Percentiles rank a stretch among this genome's conserved stretches.
These are phyloP conservation scores for Platanthera guangdongensis DNA, from an alignment of 106 monocot genomes.

Conservation along the genomic window DNA sequence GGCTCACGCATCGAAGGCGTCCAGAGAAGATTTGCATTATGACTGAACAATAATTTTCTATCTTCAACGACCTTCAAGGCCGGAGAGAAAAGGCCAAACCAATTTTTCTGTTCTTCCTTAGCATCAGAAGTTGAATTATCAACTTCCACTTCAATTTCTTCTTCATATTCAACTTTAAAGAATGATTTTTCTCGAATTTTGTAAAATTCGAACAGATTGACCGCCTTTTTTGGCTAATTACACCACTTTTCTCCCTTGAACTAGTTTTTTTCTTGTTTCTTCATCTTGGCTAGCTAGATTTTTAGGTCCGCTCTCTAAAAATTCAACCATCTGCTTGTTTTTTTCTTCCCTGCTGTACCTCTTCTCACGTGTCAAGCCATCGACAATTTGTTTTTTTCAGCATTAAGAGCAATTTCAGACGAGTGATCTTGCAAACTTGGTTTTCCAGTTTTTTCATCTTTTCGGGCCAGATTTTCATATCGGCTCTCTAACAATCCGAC, in stretches of 20 bases:
- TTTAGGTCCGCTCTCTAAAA: not conserved
- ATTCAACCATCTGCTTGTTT: constrained; percentile 37
- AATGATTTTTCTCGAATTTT: constrained; percentile 25
- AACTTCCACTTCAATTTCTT: constrained; percentile 14
- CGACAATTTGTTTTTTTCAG: not conserved
- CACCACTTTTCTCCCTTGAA: not conserved
- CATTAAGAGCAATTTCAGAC: constrained; percentile 1
- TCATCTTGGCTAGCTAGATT: not conserved
- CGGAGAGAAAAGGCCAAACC: constrained; percentile 63
- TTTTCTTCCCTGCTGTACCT: constrained; percentile 15
- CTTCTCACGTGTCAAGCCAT: not conserved
- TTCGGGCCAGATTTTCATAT: no score
- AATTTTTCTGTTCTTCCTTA: constrained; percentile 22
- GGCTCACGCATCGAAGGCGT: constrained; percentile 14
- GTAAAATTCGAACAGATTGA: constrained; percentile 11
- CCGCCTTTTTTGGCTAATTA: not conserved
- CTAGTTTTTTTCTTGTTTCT: not conserved
- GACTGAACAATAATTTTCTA: constrained; percentile 11
- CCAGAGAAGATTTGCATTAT: constrained; percentile 27
- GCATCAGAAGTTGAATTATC: constrained; percentile 13
- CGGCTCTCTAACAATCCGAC: not conserved
- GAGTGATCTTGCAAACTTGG: not conserved
- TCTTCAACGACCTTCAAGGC: constrained; percentile 51
- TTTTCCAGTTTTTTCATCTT: not conserved
- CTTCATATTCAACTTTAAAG: constrained; percentile 32